Percentiles rank a stretch among this genome's conserved stretches.
These are phyloP conservation scores for Avena eriantha DNA, from an alignment of 176 grass and related monocot species.

Conservation along the genomic window DNA sequence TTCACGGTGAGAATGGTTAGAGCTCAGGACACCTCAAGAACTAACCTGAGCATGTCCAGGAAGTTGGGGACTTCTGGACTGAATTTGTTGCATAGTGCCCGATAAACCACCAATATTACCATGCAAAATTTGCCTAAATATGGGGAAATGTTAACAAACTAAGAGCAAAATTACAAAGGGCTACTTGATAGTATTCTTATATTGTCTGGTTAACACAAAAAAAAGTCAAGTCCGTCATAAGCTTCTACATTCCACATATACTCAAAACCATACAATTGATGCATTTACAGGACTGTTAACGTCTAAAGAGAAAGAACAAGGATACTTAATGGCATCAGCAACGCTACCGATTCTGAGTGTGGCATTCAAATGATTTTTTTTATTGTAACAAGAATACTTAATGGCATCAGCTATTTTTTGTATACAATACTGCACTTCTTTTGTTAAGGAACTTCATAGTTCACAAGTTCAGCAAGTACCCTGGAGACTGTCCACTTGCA, in stretches of 20 bases:
- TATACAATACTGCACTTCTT: constrained; percentile 27
- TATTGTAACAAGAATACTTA: constrained; percentile 20
- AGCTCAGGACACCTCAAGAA: constrained; percentile 29
- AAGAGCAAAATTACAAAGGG: constrained; percentile 15
- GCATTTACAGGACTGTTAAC: not conserved
- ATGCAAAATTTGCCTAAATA: constrained; percentile 88
- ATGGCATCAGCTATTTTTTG: constrained; percentile 26
- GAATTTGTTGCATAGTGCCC: constrained; percentile 86
- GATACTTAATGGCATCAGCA: not conserved
- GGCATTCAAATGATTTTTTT: constrained; percentile 21
- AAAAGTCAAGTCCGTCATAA: not conserved
- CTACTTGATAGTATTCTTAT: constrained; percentile 1
- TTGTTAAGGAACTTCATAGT: constrained; percentile 34
- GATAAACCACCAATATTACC: constrained; percentile 81
- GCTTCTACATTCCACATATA: constrained; percentile 24
- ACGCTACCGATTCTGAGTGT: not conserved
- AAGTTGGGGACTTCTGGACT: constrained; percentile 81
- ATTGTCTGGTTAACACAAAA: not conserved
- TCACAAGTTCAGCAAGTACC: constrained; percentile 59
- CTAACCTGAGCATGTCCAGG: constrained; percentile 83
- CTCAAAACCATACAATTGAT: constrained; percentile 9
- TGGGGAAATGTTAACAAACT: constrained; percentile 11
- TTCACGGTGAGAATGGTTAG: not conserved
- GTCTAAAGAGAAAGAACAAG: constrained; percentile 18
- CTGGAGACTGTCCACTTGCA: constrained; percentile 88